phyloP scores from a whole-genome alignment of 148 eudicot genomes.

The Simmondsia chinensis region DNA sequence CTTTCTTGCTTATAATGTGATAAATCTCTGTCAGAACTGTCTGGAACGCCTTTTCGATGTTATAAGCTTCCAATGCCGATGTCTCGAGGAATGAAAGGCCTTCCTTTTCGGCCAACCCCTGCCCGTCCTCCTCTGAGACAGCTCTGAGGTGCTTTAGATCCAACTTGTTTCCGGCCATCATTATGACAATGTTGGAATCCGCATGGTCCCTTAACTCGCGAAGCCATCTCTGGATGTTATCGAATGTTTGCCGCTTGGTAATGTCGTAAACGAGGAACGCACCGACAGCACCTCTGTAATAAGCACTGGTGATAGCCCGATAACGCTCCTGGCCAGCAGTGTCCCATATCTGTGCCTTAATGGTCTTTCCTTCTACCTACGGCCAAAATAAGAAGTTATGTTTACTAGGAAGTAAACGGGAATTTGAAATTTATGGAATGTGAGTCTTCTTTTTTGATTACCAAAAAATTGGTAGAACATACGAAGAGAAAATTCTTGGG shows the following conservation, averaged over 20 bases:
- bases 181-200: constrained; percentile 6
- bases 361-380: constrained; percentile 4
- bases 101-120: constrained; percentile 1
- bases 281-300: constrained; percentile 6
- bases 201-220: constrained; percentile 5
- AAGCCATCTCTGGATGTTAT: constrained; percentile 6
- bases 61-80: constrained; percentile 6
- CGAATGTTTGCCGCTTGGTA: constrained; percentile 1
- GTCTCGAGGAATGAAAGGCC: constrained; percentile 5
- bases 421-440: too few species aligned
- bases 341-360: constrained; percentile 11
- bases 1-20: not conserved
- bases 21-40: constrained; percentile 3
- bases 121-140: not conserved
- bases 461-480: too few species aligned
- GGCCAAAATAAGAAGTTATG: too few species aligned
- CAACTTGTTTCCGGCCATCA: constrained; percentile 8
- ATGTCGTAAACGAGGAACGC: constrained; percentile 8
- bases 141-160: constrained; percentile 8
- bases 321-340: constrained; percentile 9
- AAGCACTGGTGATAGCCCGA: constrained; percentile 9
- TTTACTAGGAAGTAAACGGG: too few species aligned
- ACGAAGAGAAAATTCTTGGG: too few species aligned
- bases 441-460: too few species aligned
- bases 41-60: constrained; percentile 5